Evolutionary conservation across 106 monocot species (phyloP).

Genomic region (Iris macrosiphon): DNA sequence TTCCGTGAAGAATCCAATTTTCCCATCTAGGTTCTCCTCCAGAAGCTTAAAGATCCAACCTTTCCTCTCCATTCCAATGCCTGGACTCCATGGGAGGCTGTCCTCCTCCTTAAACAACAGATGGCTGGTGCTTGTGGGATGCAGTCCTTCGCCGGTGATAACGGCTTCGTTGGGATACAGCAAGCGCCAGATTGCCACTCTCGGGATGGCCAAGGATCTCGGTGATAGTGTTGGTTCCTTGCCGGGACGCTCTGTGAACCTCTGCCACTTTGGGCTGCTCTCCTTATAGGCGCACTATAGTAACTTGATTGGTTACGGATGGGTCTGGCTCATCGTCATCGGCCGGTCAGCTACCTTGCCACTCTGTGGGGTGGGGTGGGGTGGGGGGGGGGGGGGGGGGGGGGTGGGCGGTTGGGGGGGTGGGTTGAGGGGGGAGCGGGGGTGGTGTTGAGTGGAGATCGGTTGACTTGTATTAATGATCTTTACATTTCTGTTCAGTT

Average conservation of each 20-base stretch:
- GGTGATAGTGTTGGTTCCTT: slow-evolving; percentile 71
- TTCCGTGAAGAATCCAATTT: too few species aligned
- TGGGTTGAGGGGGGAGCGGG: too few species aligned
- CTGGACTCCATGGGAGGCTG: neutral
- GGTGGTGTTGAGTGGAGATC: too few species aligned
- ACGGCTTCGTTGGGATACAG: slow-evolving; percentile 63
- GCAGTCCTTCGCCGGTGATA: slow-evolving; percentile 59
- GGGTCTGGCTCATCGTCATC: slow-evolving; percentile 63
- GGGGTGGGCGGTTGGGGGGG: too few species aligned
- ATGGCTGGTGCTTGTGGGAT: slow-evolving; percentile 83
- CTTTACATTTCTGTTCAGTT: too few species aligned
- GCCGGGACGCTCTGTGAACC: slow-evolving; percentile 49
- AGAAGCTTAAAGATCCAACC: neutral
- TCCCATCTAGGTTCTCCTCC: neutral
- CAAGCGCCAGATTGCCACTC: slow-evolving; percentile 61
- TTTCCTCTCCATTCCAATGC: slow-evolving; percentile 1
- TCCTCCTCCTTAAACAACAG: slow-evolving; percentile 40
- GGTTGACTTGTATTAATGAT: too few species aligned
- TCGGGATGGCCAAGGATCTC: slow-evolving; percentile 74
- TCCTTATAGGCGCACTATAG: slow-evolving; percentile 61
- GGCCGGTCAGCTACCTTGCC: slow-evolving; percentile 33
- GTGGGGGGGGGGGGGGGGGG: too few species aligned
- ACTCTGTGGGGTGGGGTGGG: slow-evolving; percentile 79
- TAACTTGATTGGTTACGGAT: slow-evolving; percentile 78
- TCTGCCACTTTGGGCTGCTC: slow-evolving; percentile 54